Conservation (phyloP, 345 rosid genomes). For the Cochlearia excelsa region DNA sequence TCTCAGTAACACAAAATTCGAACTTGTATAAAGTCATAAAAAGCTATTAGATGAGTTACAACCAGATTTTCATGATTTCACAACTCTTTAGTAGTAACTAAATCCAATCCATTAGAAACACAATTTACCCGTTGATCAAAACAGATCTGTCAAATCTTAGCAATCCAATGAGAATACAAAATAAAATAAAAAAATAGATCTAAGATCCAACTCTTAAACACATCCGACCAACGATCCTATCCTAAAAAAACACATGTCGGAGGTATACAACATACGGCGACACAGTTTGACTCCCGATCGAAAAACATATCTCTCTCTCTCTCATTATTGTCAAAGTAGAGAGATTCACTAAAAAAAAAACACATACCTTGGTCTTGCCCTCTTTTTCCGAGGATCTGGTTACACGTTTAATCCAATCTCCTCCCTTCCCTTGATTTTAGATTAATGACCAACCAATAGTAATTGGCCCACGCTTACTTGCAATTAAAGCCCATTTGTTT, state of each 20-base stretch:
- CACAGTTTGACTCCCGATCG: too few species aligned
- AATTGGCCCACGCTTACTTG: slow-evolving; percentile 3
- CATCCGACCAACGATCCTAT: slow-evolving; percentile 14
- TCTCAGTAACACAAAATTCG: background rate
- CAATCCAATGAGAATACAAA: background rate
- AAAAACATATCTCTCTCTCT: too few species aligned
- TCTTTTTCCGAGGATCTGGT: slow-evolving; percentile 17
- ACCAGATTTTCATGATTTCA: too few species aligned
- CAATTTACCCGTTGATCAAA: background rate
- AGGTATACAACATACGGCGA: too few species aligned
- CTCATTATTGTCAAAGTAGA: background rate
- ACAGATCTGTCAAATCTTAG: slow-evolving; percentile 16
- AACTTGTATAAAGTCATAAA: slow-evolving; percentile 12
- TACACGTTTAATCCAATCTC: slow-evolving; percentile 18
- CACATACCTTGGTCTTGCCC: slow-evolving; percentile 17
- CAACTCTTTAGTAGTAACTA: too few species aligned
- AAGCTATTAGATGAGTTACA: background rate
- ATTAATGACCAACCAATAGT: background rate
- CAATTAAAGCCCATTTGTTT: background rate
- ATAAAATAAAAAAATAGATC: background rate
- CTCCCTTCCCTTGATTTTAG: too few species aligned
- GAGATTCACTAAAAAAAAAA: background rate
- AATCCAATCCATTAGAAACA: background rate
- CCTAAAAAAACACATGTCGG: too few species aligned
- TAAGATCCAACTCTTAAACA: slow-evolving; percentile 5